A percentile compares a stretch with the other conserved stretches of the same genome.
These are phyloP conservation scores for Tylopilus intermedius DNA, from an alignment of 768 basidiomycete species.

Conservation along the genomic window DNA sequence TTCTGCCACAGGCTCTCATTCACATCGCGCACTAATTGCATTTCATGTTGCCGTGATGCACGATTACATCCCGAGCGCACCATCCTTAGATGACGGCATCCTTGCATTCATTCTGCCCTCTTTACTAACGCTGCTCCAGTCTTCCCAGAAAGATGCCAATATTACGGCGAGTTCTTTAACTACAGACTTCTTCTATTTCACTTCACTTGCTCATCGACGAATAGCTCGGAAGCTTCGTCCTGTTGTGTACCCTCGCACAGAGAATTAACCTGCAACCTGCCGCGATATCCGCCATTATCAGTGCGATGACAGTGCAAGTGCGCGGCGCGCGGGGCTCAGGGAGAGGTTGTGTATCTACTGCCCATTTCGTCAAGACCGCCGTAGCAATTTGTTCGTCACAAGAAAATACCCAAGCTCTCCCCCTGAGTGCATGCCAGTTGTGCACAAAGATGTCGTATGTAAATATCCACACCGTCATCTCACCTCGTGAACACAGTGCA, in stretches of 20 bases:
- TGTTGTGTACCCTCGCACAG: constrained; percentile 66
- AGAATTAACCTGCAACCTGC: constrained; percentile 54
- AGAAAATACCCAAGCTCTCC: constrained; percentile 46
- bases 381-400: constrained; percentile 65
- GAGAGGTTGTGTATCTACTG: constrained; percentile 38
- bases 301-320: constrained; percentile 49
- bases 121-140: constrained; percentile 52
- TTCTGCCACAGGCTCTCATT: constrained; percentile 28
- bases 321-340: constrained; percentile 17
- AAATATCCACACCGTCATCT: neutral
- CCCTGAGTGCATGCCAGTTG: constrained; percentile 33
- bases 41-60: constrained; percentile 80
- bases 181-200: neutral
- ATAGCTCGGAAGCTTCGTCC: constrained; percentile 69
- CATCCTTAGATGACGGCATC: constrained; percentile 59
- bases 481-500: neutral
- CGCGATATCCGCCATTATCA: constrained; percentile 57
- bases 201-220: neutral
- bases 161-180: constrained; percentile 41
- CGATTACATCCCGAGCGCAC: constrained; percentile 64
- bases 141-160: constrained; percentile 41
- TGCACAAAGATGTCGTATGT: constrained; percentile 51
- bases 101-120: constrained; percentile 64
- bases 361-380: constrained; percentile 61
- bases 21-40: constrained; percentile 69